Percentiles rank a stretch among this genome's conserved stretches.
phyloP scores from a whole-genome alignment of 768 basidiomycete genomes.

The Xerocomellus dryophilus region DNA sequence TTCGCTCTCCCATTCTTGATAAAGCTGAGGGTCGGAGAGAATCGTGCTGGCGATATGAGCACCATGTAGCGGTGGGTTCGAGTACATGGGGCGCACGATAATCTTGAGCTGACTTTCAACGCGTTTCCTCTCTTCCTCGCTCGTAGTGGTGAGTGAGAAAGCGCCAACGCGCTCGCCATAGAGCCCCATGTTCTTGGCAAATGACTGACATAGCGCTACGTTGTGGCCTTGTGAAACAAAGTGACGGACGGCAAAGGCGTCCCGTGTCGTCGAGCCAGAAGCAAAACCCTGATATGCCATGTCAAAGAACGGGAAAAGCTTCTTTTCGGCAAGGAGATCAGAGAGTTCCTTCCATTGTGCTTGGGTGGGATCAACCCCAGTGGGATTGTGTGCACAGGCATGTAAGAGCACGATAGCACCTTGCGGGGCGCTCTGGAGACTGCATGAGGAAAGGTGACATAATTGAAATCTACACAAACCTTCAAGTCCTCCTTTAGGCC shows the following conservation, averaged over 20 bases:
- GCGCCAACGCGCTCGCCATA: constrained; percentile 99
- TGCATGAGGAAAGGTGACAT: constrained; percentile 11
- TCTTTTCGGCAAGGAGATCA: constrained; percentile 81
- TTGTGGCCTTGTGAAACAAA: constrained; percentile 91
- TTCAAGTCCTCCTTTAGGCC: constrained; percentile 85
- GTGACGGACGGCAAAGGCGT: constrained; percentile 93
- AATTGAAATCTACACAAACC: constrained; percentile 43
- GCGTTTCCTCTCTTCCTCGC: constrained; percentile 75
- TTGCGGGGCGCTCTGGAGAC: constrained; percentile 59
- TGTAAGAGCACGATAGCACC: constrained; percentile 86
- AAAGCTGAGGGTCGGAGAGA: constrained; percentile 68
- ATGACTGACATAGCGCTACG: constrained; percentile 88
- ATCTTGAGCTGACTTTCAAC: constrained; percentile 96
- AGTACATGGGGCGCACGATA: constrained; percentile 93
- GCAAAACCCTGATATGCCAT: constrained; percentile 99
- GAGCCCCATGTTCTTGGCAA: constrained; percentile 99
- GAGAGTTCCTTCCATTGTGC: constrained; percentile 93
- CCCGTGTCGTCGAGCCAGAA: constrained; percentile 83
- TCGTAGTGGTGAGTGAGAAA: constrained; percentile 75
- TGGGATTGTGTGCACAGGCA: constrained; percentile 99
- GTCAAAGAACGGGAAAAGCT: constrained; percentile 97
- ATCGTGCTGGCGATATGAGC: constrained; percentile 86
- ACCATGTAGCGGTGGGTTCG: constrained; percentile 92
- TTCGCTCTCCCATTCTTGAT: constrained; percentile 85
- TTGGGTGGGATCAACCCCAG: constrained; percentile 91